These are phyloP conservation scores for Aspergillus ochraceus DNA, from an alignment of 2,329 filamentous ascomycete species.

Conservation along the genomic window DNA sequence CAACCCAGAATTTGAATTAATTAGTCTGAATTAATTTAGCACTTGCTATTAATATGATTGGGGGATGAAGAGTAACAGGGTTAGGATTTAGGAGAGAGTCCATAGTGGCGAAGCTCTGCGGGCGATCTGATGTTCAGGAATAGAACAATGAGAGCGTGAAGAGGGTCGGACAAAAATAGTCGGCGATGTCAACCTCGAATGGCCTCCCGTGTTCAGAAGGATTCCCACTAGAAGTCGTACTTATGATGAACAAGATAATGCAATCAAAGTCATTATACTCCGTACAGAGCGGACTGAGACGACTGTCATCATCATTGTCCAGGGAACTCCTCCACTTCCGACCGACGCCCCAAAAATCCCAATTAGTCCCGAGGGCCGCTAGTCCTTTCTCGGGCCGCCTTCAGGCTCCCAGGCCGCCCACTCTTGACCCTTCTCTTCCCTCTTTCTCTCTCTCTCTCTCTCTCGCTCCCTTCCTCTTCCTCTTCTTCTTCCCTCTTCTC, in stretches of 20 bases:
- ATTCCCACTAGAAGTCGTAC: no score
- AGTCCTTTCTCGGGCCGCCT: constrained; percentile 14
- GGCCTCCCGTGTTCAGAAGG: neutral
- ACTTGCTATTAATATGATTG: neutral
- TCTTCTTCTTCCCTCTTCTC: constrained; percentile 13
- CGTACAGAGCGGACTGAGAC: no score
- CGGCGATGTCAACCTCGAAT: neutral
- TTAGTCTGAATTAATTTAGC: neutral
- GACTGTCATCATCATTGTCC: neutral
- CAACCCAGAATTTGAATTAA: neutral
- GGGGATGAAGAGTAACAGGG: neutral
- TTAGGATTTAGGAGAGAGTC: neutral
- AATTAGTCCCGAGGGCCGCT: constrained; percentile 3
- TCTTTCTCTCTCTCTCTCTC: constrained; percentile 4
- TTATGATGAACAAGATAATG: neutral
- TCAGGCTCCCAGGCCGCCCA: constrained; percentile 16
- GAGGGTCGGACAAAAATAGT: neutral
- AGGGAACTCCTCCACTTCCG: neutral
- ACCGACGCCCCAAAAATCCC: neutral
- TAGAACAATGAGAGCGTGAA: neutral
- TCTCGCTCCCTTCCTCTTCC: constrained; percentile 12
- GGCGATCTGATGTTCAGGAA: neutral
- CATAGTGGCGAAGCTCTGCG: neutral
- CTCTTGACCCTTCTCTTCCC: constrained; percentile 5
- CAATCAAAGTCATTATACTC: neutral